Base-by-base conservation (phyloP, 345 rosid genomes). In the Eucalyptus lansdowneana region DNA sequence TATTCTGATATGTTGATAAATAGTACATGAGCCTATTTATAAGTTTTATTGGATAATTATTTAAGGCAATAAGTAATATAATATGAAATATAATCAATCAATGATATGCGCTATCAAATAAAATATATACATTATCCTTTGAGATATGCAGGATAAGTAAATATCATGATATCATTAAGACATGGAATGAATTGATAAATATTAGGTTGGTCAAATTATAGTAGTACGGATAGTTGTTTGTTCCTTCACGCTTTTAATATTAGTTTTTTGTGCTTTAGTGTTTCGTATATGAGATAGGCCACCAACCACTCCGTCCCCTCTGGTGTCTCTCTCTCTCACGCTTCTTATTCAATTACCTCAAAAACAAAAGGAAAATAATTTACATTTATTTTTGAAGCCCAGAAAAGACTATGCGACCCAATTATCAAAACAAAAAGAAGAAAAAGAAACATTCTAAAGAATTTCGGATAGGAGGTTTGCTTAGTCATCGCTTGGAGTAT, bases 301-400 rank as follows among this genome's bases (percentile, higher is more conserved):
- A 90, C 95, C 95, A 90, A 94, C 94, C 95, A 89, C 92, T 85
- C 86, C 89, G 47, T 50, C 90, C 83, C 69, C 87, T 91, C 44
- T 87, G 27, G 6, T 87, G 89, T 95, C 96, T 94, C 96, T 91
- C 93, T 96, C 97, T 93, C 95, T 92, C 96, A 86, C 88, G 25
- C 54, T 51, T 90, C 96, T 95, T 93, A 95, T 94, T 94, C 91
- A 86, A 89, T 89, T 34, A 56, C 80, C 81, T 86, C 25, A 49
- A 29, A 29, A 69, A 50, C n/a, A 89, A 90, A 87, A 92, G 90
- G n/a, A 92, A 90, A 86, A 88, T 60, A 89, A 51, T 24, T 42
- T 25, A 25, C 67, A 27, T 60, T 60, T 60, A 11, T 60, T 25
- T 60, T 60, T 54, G 5, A 27, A 60, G 31, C 67, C 67, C 67